Evolutionary conservation across 2,329 filamentous ascomycete genomes (phyloP), one percentile per base, ranked within the genome.

Genomic region (Coniochaeta ligniaria): DNA sequence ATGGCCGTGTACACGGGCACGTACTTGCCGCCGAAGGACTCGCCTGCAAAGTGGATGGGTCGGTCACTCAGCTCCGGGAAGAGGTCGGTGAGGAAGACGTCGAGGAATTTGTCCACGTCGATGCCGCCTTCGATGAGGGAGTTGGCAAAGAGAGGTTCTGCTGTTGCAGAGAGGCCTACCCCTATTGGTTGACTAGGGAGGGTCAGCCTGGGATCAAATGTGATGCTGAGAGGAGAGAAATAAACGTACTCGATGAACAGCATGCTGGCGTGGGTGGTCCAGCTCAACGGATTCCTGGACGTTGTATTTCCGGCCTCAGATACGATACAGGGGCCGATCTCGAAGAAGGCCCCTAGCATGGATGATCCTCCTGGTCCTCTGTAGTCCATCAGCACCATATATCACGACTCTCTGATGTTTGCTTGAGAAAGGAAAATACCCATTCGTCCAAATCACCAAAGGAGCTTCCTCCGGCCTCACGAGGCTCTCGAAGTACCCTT

Each of bases 21-120:
- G 60, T 67, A 67, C 24, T 64, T 60, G 6, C 66, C 66, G 1
- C 50, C 66, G 50, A 66, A 66, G 12, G 66, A 66, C 58, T 67
- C 66, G 20, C 66, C 66, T 4, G 62, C 52, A 3, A 67, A 60
- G 54, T 64, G 64, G 52, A 66, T 63, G 2, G 61, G 52, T n/a
- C 57, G 47, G 17, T 60, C 47, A 12, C 61, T 54, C 22, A 61
- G 63, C 38, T 65, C 36, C 3, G 65, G 65, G 47, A 66, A 65
- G 8, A 61, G 50, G 14, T 64, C 62, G 1, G 59, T 45, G 36
- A 66, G 63, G 59, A 66, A 67, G 26, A 57, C 61, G n/a, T 60
- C 57, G 11, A 67, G 57, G 47, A 67, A 67, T 28, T 59, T 60
- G 36, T 66, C 56, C 20, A 67, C 61, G 57, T 66, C 66, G 12